These are phyloP conservation scores for Exophiala viscosa DNA, from an alignment of 2,329 filamentous ascomycete species.

Conservation along the genomic window DNA sequence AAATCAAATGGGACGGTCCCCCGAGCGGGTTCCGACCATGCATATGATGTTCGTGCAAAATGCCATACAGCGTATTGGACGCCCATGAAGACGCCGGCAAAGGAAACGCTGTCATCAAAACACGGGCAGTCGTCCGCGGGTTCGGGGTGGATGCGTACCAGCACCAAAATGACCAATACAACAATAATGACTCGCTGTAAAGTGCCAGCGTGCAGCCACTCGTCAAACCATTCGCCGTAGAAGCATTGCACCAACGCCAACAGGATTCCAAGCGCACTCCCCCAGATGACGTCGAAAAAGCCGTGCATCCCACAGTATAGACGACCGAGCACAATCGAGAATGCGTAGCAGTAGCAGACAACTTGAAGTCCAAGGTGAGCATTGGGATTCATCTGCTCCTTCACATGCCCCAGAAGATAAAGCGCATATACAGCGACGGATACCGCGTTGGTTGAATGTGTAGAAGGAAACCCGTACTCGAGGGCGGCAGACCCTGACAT, in stretches of 20 bases:
- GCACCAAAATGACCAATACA: constrained; percentile 63
- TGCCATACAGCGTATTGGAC: constrained; percentile 81
- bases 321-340: constrained; percentile 84
- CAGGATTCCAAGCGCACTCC: constrained; percentile 69
- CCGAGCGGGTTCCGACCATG: constrained; percentile 50
- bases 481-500: constrained; percentile 95
- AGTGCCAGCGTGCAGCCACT: constrained; percentile 62
- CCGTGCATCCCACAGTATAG: constrained; percentile 99
- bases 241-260: constrained; percentile 56
- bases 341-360: constrained; percentile 76
- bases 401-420: constrained; percentile 55
- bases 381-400: constrained; percentile 51
- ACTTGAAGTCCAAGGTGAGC: constrained; percentile 62
- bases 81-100: constrained; percentile 85
- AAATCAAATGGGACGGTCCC: constrained; percentile 64
- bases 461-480: constrained; percentile 96
- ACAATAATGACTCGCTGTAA: constrained; percentile 63
- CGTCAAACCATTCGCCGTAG: constrained; percentile 60
- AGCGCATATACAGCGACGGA: constrained; percentile 86
- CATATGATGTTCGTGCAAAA: constrained; percentile 58
- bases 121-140: constrained; percentile 96
- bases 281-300: constrained; percentile 83
- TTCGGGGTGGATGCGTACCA: constrained; percentile 89
- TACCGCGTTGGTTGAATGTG: constrained; percentile 93
- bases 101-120: constrained; percentile 93